These are phyloP conservation scores for Chlamydomonas sp. DNA, from an alignment of 139 green algal genomes.

Conservation along the genomic window DNA sequence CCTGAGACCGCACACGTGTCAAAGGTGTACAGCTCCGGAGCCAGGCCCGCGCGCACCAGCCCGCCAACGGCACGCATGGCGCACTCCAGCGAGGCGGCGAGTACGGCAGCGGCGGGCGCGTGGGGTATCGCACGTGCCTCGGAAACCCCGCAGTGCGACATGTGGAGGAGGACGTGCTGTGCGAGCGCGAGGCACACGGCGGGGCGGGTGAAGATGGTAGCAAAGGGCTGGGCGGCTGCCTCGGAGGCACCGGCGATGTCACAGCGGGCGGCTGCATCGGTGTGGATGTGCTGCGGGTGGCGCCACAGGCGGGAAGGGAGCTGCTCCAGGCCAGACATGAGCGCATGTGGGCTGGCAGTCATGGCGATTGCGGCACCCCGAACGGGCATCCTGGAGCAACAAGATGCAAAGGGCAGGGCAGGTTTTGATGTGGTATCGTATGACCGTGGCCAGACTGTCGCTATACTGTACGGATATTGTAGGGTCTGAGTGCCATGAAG, in stretches of 20 bases:
- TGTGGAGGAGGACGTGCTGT: conserved; percentile 37
- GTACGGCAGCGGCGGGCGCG: not conserved
- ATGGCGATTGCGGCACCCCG: conserved; percentile 18
- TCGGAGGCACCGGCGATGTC: not conserved
- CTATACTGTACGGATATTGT: too few species aligned
- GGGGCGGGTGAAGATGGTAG: conserved; percentile 23
- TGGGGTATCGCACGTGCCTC: conserved; percentile 19
- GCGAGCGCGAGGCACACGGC: conserved; percentile 13
- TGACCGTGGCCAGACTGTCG: too few species aligned
- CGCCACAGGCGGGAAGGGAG: conserved; percentile 42
- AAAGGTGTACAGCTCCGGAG: conserved; percentile 25
- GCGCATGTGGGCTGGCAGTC: conserved; percentile 17
- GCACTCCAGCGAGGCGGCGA: conserved; percentile 23
- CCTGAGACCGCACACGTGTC: conserved; percentile 13
- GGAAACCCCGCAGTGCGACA: conserved; percentile 9
- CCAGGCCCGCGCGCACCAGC: conserved; percentile 10
- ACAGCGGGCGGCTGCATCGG: conserved; percentile 31
- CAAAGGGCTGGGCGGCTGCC: not conserved
- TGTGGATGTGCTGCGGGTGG: conserved; percentile 41
- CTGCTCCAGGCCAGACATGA: conserved; percentile 35
- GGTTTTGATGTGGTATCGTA: too few species aligned
- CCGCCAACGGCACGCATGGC: not conserved
- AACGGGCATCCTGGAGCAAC: not conserved
- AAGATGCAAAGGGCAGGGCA: not conserved
- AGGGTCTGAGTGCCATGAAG: too few species aligned